Percentiles rank a stretch among this genome's conserved stretches.
These are phyloP conservation scores for Vicia villosa DNA, from an alignment of 306 rosid genomes.

Conservation along the genomic window DNA sequence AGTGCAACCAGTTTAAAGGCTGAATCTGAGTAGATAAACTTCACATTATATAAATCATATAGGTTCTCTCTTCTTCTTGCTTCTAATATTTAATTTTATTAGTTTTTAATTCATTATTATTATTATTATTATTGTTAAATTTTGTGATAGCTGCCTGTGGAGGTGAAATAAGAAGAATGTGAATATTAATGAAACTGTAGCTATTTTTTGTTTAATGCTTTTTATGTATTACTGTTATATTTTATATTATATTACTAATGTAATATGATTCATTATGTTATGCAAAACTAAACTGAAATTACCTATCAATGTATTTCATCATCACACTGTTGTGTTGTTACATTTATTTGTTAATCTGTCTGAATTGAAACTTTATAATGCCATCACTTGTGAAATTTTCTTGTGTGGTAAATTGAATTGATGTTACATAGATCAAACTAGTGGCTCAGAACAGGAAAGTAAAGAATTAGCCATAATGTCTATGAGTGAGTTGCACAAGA, in stretches of 20 bases:
- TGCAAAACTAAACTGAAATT: background rate
- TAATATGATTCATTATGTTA: slow-evolving; percentile 25
- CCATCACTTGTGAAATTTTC: background rate
- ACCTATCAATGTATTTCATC: background rate
- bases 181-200: slow-evolving; percentile 47
- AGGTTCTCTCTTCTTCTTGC: background rate
- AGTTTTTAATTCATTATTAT: background rate
- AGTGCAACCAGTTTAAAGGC: slow-evolving; percentile 74
- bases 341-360: background rate
- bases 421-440: background rate
- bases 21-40: slow-evolving; percentile 16
- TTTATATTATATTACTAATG: slow-evolving; percentile 20
- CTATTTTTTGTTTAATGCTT: slow-evolving; percentile 10
- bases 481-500: no score
- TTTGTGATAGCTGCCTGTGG: slow-evolving; percentile 34
- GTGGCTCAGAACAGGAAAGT: background rate
- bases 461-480: no score
- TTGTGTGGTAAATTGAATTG: background rate
- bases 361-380: background rate
- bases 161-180: slow-evolving; percentile 48
- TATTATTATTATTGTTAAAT: slow-evolving; percentile 50
- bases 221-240: background rate
- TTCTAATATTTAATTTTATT: slow-evolving; percentile 11
- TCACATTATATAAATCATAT: slow-evolving; percentile 12
- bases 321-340: background rate